A percentile compares a stretch with the other conserved stretches of the same genome.
These are phyloP conservation scores for Fusarium pseudocircinatum DNA, from an alignment of 2,329 filamentous ascomycete species.

Conservation along the genomic window DNA sequence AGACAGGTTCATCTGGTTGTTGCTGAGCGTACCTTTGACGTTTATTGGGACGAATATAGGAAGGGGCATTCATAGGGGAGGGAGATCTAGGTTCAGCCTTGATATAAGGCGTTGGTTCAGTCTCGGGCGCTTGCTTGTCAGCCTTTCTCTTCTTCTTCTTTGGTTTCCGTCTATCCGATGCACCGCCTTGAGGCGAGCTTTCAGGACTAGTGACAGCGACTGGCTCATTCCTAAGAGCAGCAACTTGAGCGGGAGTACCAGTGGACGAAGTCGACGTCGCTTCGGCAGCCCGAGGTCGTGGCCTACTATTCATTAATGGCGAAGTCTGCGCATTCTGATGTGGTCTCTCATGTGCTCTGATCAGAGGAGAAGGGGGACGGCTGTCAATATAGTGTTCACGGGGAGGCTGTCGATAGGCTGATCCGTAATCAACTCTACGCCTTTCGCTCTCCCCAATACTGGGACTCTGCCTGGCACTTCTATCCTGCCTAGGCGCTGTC, in stretches of 20 bases:
- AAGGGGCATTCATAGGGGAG: constrained; percentile 64
- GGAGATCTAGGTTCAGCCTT: constrained; percentile 73
- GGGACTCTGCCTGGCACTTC: constrained; percentile 53
- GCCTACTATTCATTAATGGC: constrained; percentile 61
- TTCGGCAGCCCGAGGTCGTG: constrained; percentile 23
- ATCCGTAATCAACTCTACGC: constrained; percentile 16
- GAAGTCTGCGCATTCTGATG: constrained; percentile 77
- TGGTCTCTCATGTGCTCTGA: constrained; percentile 78
- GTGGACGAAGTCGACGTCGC: constrained; percentile 32
- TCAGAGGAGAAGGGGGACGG: constrained; percentile 66
- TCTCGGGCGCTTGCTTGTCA: constrained; percentile 59
- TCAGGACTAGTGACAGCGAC: constrained; percentile 65
- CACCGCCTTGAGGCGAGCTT: constrained; percentile 65
- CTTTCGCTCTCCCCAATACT: constrained; percentile 45
- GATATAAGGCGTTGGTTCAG: constrained; percentile 63
- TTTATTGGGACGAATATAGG: constrained; percentile 66
- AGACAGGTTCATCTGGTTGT: constrained; percentile 46
- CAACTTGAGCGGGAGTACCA: constrained; percentile 61
- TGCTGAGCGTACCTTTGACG: constrained; percentile 61
- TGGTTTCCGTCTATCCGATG: constrained; percentile 58
- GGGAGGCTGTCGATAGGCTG: constrained; percentile 22
- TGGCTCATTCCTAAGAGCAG: constrained; percentile 63
- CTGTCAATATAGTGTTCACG: constrained; percentile 43
- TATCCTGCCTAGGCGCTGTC: constrained; percentile 41
- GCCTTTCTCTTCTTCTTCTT: constrained; percentile 65